Base-by-base conservation (phyloP, 148 eudicot genomes). In the Diospyros kaki region DNA sequence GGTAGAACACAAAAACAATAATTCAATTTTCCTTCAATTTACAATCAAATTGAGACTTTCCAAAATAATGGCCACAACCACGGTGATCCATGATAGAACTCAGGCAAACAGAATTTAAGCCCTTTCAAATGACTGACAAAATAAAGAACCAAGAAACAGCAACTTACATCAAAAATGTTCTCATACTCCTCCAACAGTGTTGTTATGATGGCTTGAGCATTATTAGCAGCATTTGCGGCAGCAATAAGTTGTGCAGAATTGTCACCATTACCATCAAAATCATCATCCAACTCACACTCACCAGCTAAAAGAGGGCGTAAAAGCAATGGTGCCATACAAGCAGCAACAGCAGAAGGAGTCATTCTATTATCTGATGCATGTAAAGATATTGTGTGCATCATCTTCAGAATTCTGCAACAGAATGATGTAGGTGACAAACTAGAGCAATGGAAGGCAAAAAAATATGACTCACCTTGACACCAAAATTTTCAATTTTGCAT, bases 311-410 rank as follows among this genome's bases (percentile, higher is more conserved):
- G 99, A 75, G 99, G 99, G 43, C 97, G 94, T 63, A 95, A 77
- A 77, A 95, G 99, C 81, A 95, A 91, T 61, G 99, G 99, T 58
- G 99, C 99, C 99, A 95, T 95, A 82, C 99, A 95, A 82, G 97
- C 97, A 80, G 99, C 97, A 80, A 95, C 94, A 75, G 97, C 96
- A 64, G 99, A 93, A 45, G 97, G 82, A 14, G 97, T 89, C 99
- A 95, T 95, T 75, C 97, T 90, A 81, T 95, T 95, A 76, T 88
- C 93, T 73, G 93, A 83, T 68, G 94, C 81, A 83, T 91, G 91
- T 67, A 81, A 78, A 52, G 97, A 90, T 75, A 95, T 74, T 67
- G 90, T 82, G 80, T 91, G 97, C 99, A 95, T 95, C 99, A 91
- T 95, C 84, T 87, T 95, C 72, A 95, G 83, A 63, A 95, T 83